These are phyloP conservation scores for Albifimbria verrucaria DNA, from an alignment of 2,329 filamentous ascomycete genomes.

Conservation along the genomic window DNA sequence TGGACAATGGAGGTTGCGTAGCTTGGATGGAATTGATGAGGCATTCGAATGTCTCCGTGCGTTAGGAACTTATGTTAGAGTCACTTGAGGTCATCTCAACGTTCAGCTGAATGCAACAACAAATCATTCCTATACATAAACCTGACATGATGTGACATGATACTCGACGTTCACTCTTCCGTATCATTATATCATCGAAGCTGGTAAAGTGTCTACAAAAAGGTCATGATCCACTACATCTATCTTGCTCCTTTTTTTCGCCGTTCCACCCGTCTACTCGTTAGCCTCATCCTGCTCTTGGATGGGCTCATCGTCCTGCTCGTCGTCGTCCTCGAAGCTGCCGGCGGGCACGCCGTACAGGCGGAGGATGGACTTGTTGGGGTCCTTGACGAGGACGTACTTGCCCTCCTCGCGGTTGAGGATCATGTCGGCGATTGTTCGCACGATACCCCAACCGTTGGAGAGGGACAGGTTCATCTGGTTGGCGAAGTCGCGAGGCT, in stretches of 20 bases:
- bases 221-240: background rate
- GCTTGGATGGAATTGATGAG: too few relatives aligned
- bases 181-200: background rate
- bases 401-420: constrained; percentile 75
- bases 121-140: too few relatives aligned
- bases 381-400: constrained; percentile 82
- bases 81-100: too few relatives aligned
- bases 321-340: constrained; percentile 87
- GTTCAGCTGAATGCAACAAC: too few relatives aligned
- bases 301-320: constrained; percentile 57
- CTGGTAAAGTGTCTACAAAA: constrained; percentile 1
- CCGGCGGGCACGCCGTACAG: constrained; percentile 86
- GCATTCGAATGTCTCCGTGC: too few relatives aligned
- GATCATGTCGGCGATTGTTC: constrained; percentile 95
- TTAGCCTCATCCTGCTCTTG: constrained; percentile 42
- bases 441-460: constrained; percentile 98
- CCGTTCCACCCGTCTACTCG: constrained; percentile 21
- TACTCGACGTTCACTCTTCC: background rate
- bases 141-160: background rate
- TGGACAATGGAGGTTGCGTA: too few relatives aligned
- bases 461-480: constrained; percentile 98
- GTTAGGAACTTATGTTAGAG: too few relatives aligned
- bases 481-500: constrained; percentile 91
- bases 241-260: constrained; percentile 13
- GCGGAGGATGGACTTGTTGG: constrained; percentile 92